phyloP scores from a whole-genome alignment of 345 rosid genomes.

The Boechera stricta region DNA sequence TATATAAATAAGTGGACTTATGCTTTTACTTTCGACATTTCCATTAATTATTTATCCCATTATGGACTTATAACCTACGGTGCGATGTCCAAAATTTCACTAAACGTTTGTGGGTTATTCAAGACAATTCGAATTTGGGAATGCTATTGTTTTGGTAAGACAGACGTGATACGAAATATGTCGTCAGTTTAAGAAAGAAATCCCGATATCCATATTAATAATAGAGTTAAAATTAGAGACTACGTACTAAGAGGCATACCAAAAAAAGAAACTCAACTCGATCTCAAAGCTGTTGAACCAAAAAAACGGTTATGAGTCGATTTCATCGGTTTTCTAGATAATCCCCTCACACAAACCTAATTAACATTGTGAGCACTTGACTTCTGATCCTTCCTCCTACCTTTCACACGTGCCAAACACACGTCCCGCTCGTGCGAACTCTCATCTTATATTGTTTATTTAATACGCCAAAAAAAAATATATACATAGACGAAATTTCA shows the following conservation, averaged over 20 bases:
- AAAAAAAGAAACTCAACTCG: constrained; percentile 48
- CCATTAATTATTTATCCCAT: constrained; percentile 20
- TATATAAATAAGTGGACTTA: constrained; percentile 29
- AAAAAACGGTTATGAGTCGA: constrained; percentile 62
- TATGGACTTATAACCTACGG: constrained; percentile 24
- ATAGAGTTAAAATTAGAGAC: not conserved
- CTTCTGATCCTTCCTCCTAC: constrained; percentile 23
- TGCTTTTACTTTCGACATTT: constrained; percentile 35
- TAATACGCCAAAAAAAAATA: not conserved
- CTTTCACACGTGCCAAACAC: constrained; percentile 37
- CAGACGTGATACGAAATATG: constrained; percentile 26
- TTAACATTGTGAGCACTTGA: constrained; percentile 11
- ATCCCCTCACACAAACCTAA: constrained; percentile 46
- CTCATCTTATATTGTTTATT: constrained; percentile 9
- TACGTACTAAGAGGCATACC: constrained; percentile 20
- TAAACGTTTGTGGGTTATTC: constrained; percentile 33
- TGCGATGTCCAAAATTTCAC: constrained; percentile 19
- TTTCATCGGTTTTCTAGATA: constrained; percentile 50
- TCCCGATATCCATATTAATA: constrained; percentile 4
- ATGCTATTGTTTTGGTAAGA: constrained; percentile 16
- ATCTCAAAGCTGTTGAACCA: constrained; percentile 48
- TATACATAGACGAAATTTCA: not conserved
- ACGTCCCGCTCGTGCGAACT: constrained; percentile 44
- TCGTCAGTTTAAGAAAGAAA: constrained; percentile 25
- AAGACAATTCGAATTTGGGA: constrained; percentile 18